Conservation (phyloP, 2,329 filamentous ascomycete genomes). For the Escovopsis sp. region DNA sequence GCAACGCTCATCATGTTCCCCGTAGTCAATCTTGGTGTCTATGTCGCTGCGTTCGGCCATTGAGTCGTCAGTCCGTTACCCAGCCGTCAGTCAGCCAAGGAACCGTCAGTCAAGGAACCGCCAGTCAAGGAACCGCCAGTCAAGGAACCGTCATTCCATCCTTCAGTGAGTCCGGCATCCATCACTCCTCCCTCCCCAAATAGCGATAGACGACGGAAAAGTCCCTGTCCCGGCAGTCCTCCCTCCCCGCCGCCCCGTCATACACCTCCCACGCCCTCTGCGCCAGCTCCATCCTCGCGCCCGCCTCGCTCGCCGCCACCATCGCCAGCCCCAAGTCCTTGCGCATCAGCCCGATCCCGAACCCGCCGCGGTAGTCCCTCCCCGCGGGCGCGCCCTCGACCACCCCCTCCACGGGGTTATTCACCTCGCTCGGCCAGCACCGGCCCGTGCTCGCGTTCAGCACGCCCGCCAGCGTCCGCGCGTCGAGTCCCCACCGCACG, state of each 20-base stretch:
- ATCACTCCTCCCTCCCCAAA: constrained; percentile 36
- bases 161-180: not conserved
- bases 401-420: constrained; percentile 85
- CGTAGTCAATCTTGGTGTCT: too few relatives aligned
- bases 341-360: constrained; percentile 63
- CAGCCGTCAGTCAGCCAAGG: too few relatives aligned
- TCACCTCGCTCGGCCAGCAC: constrained; percentile 92
- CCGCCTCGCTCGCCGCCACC: constrained; percentile 52
- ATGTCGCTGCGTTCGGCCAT: too few relatives aligned
- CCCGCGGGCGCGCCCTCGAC: constrained; percentile 59
- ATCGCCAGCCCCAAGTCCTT: constrained; percentile 66
- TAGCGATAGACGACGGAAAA: constrained; percentile 73
- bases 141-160: too few relatives aligned
- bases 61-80: too few relatives aligned
- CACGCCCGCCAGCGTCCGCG: constrained; percentile 57
- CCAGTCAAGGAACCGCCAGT: too few relatives aligned
- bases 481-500: constrained; percentile 43
- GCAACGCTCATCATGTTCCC: too few relatives aligned
- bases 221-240: constrained; percentile 52
- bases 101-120: too few relatives aligned
- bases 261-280: constrained; percentile 51
- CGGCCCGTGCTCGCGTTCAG: constrained; percentile 89
- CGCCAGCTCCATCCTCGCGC: constrained; percentile 49
- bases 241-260: constrained; percentile 43
- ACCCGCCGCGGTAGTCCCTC: constrained; percentile 63